Evolutionary conservation across 176 grass and related monocot genomes (phyloP).

Genomic region (Echinochloa phyllopogon): DNA sequence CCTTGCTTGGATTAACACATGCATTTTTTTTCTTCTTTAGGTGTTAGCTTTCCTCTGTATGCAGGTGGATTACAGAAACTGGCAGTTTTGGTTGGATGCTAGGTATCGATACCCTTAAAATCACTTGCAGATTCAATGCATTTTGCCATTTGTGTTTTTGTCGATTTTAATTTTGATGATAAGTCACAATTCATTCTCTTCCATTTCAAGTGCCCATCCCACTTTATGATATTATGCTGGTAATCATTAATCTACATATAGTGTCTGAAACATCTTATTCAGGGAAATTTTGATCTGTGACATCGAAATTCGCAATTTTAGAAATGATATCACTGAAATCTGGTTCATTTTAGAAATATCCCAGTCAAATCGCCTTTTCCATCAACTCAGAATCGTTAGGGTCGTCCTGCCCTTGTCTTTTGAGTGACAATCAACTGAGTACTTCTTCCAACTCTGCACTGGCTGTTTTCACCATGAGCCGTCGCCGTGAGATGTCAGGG

Average conservation of each 20-base stretch:
- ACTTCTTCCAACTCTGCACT: neutral
- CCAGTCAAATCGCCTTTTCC: slow-evolving; percentile 2
- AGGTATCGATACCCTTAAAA: neutral
- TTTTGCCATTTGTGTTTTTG: neutral
- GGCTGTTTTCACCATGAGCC: neutral
- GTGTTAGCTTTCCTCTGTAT: neutral
- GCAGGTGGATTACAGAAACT: neutral
- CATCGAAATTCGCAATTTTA: neutral
- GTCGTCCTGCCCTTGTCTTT: neutral
- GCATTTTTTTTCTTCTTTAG: neutral
- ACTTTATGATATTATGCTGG: slow-evolving; percentile 2
- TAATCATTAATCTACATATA: neutral
- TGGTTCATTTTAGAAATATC: neutral
- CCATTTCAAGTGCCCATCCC: neutral
- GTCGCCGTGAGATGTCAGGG: neutral
- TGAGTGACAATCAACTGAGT: too few species aligned
- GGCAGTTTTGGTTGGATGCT: neutral
- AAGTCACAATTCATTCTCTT: neutral
- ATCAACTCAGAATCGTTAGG: neutral
- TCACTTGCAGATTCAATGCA: neutral
- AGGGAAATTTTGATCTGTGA: neutral
- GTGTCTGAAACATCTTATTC: neutral
- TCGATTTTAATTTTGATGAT: slow-evolving; percentile 23
- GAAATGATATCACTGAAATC: neutral
- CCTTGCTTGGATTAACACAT: neutral